Evolutionary conservation across 257 asterid genomes (phyloP).

Genomic region (Nicotiana noctiflora): DNA sequence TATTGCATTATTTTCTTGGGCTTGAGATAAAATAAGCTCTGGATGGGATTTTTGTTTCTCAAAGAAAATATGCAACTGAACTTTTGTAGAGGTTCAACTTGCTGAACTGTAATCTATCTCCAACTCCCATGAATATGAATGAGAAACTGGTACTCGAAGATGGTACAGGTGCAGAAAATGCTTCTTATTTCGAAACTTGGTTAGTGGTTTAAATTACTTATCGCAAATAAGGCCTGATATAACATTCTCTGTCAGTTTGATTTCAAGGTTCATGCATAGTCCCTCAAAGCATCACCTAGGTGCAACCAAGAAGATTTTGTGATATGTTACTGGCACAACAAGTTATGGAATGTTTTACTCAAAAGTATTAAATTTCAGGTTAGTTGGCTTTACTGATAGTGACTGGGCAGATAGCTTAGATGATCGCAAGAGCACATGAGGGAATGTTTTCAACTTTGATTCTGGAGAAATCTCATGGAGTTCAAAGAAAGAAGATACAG

Average conservation of each 20-base stretch:
- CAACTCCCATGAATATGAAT: not conserved
- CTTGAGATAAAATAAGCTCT: not conserved
- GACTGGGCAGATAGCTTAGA: too few species aligned
- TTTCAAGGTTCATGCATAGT: not conserved
- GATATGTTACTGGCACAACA: not conserved
- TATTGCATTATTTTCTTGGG: not conserved
- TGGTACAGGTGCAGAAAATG: not conserved
- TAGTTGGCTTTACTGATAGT: too few species aligned
- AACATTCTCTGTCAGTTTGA: not conserved
- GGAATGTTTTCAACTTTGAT: too few species aligned
- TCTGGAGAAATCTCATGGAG: too few species aligned
- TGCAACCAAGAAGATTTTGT: not conserved
- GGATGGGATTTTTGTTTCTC: not conserved
- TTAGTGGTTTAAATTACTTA: not conserved
- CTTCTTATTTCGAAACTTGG: not conserved
- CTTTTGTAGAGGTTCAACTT: not conserved
- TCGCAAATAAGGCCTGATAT: not conserved
- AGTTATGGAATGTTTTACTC: too few species aligned
- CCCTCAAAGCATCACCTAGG: not conserved
- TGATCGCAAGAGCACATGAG: too few species aligned
- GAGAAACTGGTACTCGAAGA: not conserved
- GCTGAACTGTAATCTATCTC: not conserved
- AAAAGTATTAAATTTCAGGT: too few species aligned
- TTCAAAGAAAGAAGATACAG: too few species aligned
- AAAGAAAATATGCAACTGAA: not conserved